Conservation (phyloP, 2,329 filamentous ascomycete species). For the Chalara sp. region DNA sequence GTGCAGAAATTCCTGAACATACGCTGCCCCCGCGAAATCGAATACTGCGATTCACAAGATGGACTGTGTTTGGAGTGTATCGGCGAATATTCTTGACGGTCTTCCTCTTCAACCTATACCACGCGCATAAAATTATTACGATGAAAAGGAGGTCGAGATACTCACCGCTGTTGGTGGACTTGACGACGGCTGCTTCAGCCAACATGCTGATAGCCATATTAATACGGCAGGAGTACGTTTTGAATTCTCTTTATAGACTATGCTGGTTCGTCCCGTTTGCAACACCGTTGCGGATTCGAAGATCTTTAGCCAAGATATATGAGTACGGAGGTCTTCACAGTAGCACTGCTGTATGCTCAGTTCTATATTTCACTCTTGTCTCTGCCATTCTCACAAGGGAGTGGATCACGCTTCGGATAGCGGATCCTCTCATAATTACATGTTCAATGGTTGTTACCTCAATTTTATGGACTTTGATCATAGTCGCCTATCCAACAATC, state of each 20-base stretch:
- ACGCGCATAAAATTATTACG: conserved; percentile 26
- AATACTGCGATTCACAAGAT: conserved; percentile 14
- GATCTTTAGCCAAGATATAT: conserved; percentile 42
- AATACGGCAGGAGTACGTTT: conserved; percentile 45
- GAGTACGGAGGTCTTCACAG: conserved; percentile 48
- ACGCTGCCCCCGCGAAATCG: too few species aligned
- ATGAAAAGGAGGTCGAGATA: neutral
- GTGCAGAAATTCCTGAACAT: too few species aligned
- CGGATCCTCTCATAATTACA: conserved; percentile 15
- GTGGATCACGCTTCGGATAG: conserved; percentile 12
- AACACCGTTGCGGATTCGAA: conserved; percentile 41
- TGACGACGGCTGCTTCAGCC: conserved; percentile 13
- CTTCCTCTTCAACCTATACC: conserved; percentile 41
- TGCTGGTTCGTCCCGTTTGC: conserved; percentile 40
- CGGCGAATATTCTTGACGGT: conserved; percentile 49
- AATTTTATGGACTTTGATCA: conserved; percentile 40
- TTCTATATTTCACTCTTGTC: conserved; percentile 40
- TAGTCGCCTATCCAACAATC: conserved; percentile 43
- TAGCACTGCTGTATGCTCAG: conserved; percentile 40
- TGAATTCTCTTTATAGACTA: conserved; percentile 43
- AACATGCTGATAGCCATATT: conserved; percentile 44
- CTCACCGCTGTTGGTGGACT: neutral
- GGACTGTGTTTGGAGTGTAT: conserved; percentile 44
- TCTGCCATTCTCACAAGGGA: conserved; percentile 20
- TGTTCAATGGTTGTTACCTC: conserved; percentile 28